Percentiles rank a stretch among this genome's conserved stretches.
Evolutionary conservation across 768 basidiomycete species (phyloP).

Genomic region (Boletus eberwhitei): DNA sequence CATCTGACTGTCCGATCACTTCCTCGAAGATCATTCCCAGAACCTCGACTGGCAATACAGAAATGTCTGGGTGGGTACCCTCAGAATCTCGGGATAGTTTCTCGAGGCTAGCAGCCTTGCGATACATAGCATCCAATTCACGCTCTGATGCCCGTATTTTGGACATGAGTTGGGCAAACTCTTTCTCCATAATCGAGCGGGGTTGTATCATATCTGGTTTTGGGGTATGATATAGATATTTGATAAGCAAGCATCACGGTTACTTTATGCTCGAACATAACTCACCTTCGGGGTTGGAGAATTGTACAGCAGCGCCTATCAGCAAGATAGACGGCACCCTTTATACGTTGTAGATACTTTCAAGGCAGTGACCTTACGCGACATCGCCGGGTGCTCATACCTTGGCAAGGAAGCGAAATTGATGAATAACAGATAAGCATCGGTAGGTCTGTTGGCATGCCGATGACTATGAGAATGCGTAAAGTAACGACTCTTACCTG

Average conservation of each 20-base stretch:
- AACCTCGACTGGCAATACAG: slow-evolving; percentile 26
- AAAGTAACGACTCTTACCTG: not conserved
- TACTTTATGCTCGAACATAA: not conserved
- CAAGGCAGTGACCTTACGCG: slow-evolving; percentile 5
- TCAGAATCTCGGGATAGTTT: slow-evolving; percentile 1
- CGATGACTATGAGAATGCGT: not conserved
- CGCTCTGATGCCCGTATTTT: slow-evolving; percentile 18
- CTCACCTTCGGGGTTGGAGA: slow-evolving; percentile 11
- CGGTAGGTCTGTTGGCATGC: not conserved
- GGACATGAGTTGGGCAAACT: slow-evolving; percentile 18
- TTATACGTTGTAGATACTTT: slow-evolving; percentile 16
- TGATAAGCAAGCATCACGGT: not conserved
- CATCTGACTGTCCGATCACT: slow-evolving; percentile 6
- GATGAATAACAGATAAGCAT: not conserved
- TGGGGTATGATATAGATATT: not conserved
- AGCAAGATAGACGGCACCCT: not conserved
- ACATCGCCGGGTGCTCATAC: not conserved
- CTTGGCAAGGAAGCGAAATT: slow-evolving; percentile 7
- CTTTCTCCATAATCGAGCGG: slow-evolving; percentile 9
- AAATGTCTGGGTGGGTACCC: slow-evolving; percentile 5
- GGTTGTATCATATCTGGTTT: slow-evolving; percentile 12
- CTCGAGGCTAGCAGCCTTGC: slow-evolving; percentile 14
- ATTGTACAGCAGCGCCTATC: not conserved
- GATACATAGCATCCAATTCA: slow-evolving; percentile 18
- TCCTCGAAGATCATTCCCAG: slow-evolving; percentile 26